These are phyloP conservation scores for Blastobotrys buckinghamii DNA, from an alignment of 1,139 yeast genomes.

Conservation along the genomic window DNA sequence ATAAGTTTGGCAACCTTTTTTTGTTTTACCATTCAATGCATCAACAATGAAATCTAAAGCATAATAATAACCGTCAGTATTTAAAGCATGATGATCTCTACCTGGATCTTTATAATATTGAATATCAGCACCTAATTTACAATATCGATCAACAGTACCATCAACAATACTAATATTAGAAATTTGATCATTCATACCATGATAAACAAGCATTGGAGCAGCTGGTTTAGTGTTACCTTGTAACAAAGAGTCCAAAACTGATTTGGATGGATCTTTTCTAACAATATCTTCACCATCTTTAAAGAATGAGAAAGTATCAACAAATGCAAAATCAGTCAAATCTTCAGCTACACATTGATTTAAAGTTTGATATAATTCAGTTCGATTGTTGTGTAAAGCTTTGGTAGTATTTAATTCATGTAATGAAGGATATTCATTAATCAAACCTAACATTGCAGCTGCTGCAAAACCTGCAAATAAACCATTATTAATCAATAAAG, in stretches of 20 bases:
- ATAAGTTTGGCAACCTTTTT: slow-evolving; percentile 10
- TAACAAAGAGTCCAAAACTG: slow-evolving; percentile 14
- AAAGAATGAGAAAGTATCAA: slow-evolving; percentile 22
- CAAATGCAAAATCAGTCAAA: slow-evolving; percentile 16
- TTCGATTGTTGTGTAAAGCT: slow-evolving; percentile 12
- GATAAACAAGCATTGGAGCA: slow-evolving; percentile 25
- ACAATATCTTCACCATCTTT: slow-evolving; percentile 18
- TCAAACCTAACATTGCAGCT: slow-evolving; percentile 28
- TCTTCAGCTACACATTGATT: slow-evolving; percentile 19
- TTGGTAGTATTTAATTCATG: slow-evolving; percentile 9
- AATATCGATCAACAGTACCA: slow-evolving; percentile 20
- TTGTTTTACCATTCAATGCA: slow-evolving; percentile 13
- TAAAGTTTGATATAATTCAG: slow-evolving; percentile 15
- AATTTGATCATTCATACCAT: slow-evolving; percentile 26
- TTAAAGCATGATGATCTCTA: slow-evolving; percentile 18
- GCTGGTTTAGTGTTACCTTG: slow-evolving; percentile 21
- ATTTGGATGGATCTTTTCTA: slow-evolving; percentile 7
- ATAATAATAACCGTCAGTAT: slow-evolving; percentile 12
- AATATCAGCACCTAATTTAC: slow-evolving; percentile 25
- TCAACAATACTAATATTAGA: slow-evolving; percentile 22
- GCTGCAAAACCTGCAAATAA: slow-evolving; percentile 26
- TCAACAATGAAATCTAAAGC: slow-evolving; percentile 19
- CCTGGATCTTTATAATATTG: slow-evolving; percentile 21
- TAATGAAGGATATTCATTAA: slow-evolving; percentile 26
- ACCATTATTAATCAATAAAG: slow-evolving; percentile 19